Conservation (phyloP, 148 eudicot species). For the Beta vulgaris region DNA sequence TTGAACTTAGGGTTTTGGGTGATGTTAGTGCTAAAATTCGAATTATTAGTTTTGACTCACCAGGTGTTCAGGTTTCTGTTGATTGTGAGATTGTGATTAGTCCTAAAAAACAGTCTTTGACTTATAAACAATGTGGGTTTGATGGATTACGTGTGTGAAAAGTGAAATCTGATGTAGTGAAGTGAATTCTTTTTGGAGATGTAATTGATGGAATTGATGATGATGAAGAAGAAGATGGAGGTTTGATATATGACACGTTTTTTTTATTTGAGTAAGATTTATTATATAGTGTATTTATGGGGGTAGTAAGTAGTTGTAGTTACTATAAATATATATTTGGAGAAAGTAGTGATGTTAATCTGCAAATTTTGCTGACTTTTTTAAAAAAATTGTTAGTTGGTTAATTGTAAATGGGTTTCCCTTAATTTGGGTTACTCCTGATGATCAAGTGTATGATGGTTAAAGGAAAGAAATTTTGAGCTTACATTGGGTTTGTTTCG, state of each 20-base stretch:
- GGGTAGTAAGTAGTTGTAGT: constrained; percentile 4
- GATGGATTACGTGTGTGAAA: constrained; percentile 79
- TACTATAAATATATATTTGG: not conserved
- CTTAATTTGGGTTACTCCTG: constrained; percentile 18
- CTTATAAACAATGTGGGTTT: constrained; percentile 84
- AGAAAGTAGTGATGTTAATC: constrained; percentile 5
- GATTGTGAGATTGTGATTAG: constrained; percentile 83
- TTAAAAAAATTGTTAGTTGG: not conserved
- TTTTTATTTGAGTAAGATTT: not conserved
- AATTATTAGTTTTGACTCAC: constrained; percentile 72
- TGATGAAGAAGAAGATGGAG: not conserved
- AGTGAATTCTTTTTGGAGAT: constrained; percentile 29
- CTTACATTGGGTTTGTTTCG: not conserved
- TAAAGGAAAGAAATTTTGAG: not conserved
- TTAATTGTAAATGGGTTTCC: constrained; percentile 24
- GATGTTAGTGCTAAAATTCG: constrained; percentile 93
- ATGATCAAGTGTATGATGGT: constrained; percentile 21
- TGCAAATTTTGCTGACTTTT: constrained; percentile 19
- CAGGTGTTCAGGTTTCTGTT: constrained; percentile 80
- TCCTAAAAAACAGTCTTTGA: constrained; percentile 72
- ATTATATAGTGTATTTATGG: not conserved
- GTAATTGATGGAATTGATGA: not conserved
- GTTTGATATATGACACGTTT: not conserved
- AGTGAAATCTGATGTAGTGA: too few relatives aligned
- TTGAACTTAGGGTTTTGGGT: constrained; percentile 74